A percentile compares a stretch with the other conserved stretches of the same genome.
Evolutionary conservation across 2,329 filamentous ascomycete genomes (phyloP).

Genomic region (Talaromyces pinophilus): DNA sequence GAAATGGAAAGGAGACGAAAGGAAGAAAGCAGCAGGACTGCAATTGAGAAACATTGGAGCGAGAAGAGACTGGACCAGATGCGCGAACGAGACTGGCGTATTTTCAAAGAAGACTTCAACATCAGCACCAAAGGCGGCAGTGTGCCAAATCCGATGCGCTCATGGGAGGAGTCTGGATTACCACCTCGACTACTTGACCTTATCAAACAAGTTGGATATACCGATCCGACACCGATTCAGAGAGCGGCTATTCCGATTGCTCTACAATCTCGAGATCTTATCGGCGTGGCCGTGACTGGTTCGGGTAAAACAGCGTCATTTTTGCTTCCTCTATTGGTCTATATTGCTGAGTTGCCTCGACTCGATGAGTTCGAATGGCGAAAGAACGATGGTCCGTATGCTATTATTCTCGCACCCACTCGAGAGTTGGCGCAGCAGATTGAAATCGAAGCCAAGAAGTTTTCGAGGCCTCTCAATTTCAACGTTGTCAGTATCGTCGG

Average conservation of each 20-base stretch:
- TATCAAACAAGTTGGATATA: slow-evolving; percentile 81
- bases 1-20: slow-evolving; percentile 80
- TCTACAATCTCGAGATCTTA: slow-evolving; percentile 88
- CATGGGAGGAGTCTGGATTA: slow-evolving; percentile 81
- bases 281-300: slow-evolving; percentile 95
- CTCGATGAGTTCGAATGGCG: slow-evolving; percentile 78
- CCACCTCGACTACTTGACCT: slow-evolving; percentile 78
- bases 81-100: slow-evolving; percentile 97
- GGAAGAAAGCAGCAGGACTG: slow-evolving; percentile 70
- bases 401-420: slow-evolving; percentile 94
- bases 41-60: slow-evolving; percentile 90
- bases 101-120: slow-evolving; percentile 99
- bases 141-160: slow-evolving; percentile 95
- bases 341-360: slow-evolving; percentile 86
- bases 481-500: slow-evolving; percentile 97
- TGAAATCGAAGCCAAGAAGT: slow-evolving; percentile 89
- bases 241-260: slow-evolving; percentile 94
- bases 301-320: slow-evolving; percentile 98
- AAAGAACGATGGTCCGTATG: slow-evolving; percentile 93
- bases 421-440: slow-evolving; percentile 98
- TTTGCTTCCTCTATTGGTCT: slow-evolving; percentile 85
- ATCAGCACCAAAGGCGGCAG: slow-evolving; percentile 90
- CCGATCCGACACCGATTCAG: slow-evolving; percentile 88
- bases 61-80: slow-evolving; percentile 91
- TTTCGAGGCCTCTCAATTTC: slow-evolving; percentile 86